These are phyloP conservation scores for Apiospora kogelbergensis DNA, from an alignment of 2,329 filamentous ascomycete genomes.

Conservation along the genomic window DNA sequence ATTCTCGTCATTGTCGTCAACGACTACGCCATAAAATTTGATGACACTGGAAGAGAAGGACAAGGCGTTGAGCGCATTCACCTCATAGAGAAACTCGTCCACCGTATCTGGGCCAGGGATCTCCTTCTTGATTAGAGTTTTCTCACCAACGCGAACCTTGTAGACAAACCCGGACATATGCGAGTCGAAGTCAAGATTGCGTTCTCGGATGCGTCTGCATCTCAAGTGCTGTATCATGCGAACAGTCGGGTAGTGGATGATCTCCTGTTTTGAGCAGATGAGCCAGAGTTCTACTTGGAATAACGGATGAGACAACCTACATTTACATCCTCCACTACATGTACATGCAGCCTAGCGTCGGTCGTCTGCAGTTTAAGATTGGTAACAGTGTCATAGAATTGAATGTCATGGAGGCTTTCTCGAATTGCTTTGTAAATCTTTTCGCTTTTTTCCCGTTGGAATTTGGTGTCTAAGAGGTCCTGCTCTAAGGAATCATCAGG, in stretches of 20 bases:
- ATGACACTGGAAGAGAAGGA: slow-evolving; percentile 76
- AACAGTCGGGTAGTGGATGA: slow-evolving; percentile 79
- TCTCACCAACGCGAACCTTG: slow-evolving; percentile 72
- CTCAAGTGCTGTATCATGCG: slow-evolving; percentile 72
- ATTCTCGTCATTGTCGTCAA: slow-evolving; percentile 70
- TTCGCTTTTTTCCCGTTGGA: slow-evolving; percentile 87
- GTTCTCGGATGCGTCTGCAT: slow-evolving; percentile 67
- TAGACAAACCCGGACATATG: slow-evolving; percentile 98
- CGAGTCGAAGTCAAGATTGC: slow-evolving; percentile 78
- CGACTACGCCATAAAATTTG: slow-evolving; percentile 80
- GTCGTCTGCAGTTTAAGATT: slow-evolving; percentile 92
- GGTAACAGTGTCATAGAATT: slow-evolving; percentile 94
- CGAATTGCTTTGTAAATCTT: slow-evolving; percentile 94
- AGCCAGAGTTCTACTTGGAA: background rate
- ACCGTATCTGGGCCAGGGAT: slow-evolving; percentile 94
- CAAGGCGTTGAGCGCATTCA: slow-evolving; percentile 86
- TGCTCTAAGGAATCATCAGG: slow-evolving; percentile 80
- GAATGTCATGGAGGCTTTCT: slow-evolving; percentile 87
- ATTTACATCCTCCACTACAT: slow-evolving; percentile 95
- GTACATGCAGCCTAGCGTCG: slow-evolving; percentile 85
- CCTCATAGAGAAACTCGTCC: slow-evolving; percentile 96
- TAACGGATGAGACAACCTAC: slow-evolving; percentile 38
- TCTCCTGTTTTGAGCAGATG: slow-evolving; percentile 55
- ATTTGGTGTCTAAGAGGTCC: slow-evolving; percentile 74
- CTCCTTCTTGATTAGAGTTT: slow-evolving; percentile 90